phyloP scores from a whole-genome alignment of 805 yeast species.

The Nakazawaea sp. region DNA sequence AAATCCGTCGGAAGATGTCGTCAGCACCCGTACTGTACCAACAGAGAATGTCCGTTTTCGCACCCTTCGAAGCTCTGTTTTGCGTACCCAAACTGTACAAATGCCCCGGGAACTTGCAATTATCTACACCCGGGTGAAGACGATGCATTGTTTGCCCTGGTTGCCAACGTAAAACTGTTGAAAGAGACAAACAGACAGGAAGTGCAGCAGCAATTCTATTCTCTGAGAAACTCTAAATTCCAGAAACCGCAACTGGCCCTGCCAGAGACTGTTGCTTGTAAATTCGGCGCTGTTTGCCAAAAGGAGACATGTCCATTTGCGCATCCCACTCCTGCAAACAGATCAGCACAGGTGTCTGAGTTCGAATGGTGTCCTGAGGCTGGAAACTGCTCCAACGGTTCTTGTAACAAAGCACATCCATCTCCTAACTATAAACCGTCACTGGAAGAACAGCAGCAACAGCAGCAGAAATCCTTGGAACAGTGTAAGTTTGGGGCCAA shows the following conservation, averaged over 20 bases:
- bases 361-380: constrained; percentile 75
- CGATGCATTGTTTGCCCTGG: constrained; percentile 59
- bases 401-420: constrained; percentile 76
- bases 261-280: constrained; percentile 42
- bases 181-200: constrained; percentile 12
- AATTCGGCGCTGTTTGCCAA: constrained; percentile 68
- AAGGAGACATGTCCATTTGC: constrained; percentile 82
- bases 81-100: constrained; percentile 71
- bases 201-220: constrained; percentile 13
- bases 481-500: constrained; percentile 75
- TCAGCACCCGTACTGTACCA: constrained; percentile 64
- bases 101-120: constrained; percentile 76
- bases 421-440: constrained; percentile 48
- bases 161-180: constrained; percentile 53
- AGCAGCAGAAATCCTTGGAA: constrained; percentile 53
- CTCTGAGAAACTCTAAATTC: constrained; percentile 33
- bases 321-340: constrained; percentile 86
- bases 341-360: constrained; percentile 58
- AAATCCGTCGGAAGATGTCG: constrained; percentile 59
- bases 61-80: constrained; percentile 78
- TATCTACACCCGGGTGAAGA: constrained; percentile 84
- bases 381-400: constrained; percentile 50
- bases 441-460: constrained; percentile 15
- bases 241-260: constrained; percentile 26
- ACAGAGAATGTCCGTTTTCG: constrained; percentile 60